phyloP scores from a whole-genome alignment of 345 rosid genomes.

The Mangifera indica region DNA sequence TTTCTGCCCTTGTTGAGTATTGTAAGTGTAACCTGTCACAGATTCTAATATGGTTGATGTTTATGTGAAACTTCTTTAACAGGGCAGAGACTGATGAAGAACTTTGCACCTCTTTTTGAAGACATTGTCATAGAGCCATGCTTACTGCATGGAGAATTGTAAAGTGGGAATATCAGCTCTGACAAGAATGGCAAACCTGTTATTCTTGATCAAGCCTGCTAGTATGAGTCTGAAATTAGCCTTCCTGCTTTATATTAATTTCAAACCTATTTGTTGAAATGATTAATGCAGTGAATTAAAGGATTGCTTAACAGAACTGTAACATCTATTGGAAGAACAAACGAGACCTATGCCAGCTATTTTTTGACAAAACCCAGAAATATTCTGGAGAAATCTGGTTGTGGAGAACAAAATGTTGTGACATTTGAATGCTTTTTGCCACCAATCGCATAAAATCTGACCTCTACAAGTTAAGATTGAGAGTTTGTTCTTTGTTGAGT shows the following conservation, averaged over 20 bases:
- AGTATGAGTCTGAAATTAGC: slow-evolving; percentile 46
- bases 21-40: background rate
- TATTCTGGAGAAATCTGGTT: background rate
- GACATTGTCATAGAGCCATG: slow-evolving; percentile 63
- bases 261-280: background rate
- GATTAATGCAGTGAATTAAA: background rate
- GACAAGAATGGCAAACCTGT: slow-evolving; percentile 81
- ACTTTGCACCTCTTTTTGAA: slow-evolving; percentile 76
- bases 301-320: background rate
- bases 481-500: background rate
- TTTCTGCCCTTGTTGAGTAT: background rate
- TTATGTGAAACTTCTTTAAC: slow-evolving; percentile 20
- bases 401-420: background rate
- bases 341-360: background rate
- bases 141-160: slow-evolving; percentile 93
- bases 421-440: background rate
- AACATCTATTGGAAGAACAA: background rate
- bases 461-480: background rate
- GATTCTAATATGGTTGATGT: background rate
- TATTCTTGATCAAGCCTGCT: slow-evolving; percentile 95
- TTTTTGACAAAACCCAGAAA: background rate
- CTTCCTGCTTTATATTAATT: slow-evolving; percentile 9
- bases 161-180: slow-evolving; percentile 92
- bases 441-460: background rate
- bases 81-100: slow-evolving; percentile 73